These are phyloP conservation scores for Mortierella sp. DNA, from an alignment of 371 early-diverging fungal genomes.

Conservation along the genomic window DNA sequence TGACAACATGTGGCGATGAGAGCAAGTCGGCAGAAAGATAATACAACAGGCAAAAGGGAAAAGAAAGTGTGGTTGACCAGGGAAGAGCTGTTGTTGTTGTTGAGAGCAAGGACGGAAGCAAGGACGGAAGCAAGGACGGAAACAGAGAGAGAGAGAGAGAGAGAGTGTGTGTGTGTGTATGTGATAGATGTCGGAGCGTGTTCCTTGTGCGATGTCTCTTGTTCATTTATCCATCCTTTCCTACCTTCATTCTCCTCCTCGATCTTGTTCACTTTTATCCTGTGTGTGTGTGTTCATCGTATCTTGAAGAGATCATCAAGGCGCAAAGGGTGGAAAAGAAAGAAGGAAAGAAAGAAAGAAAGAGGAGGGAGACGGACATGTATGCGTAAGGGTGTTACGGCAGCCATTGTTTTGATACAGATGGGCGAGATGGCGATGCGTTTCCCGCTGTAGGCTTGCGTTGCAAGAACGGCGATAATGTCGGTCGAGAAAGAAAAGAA, in stretches of 20 bases:
- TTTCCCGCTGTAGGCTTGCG: no score
- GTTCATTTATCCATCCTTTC: background rate
- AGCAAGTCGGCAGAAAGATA: no score
- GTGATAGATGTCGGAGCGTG: background rate
- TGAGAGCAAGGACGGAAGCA: background rate
- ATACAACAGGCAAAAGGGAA: no score
- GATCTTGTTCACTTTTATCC: background rate
- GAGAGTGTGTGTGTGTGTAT: background rate
- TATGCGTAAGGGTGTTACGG: background rate
- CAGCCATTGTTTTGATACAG: no score
- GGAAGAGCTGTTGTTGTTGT: no score
- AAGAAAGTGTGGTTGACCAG: no score
- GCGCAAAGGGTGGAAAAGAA: background rate
- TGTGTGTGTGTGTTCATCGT: background rate
- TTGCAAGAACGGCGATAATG: no score
- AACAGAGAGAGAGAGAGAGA: background rate
- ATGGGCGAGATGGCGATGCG: no score
- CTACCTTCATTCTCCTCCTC: background rate
- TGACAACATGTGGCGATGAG: no score
- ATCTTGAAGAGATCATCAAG: background rate
- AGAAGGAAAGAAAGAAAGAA: background rate
- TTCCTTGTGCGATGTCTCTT: constrained; percentile 5
- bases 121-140: background rate
- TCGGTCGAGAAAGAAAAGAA: no score
- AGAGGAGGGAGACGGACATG: background rate